Percentiles rank a stretch among this genome's conserved stretches.
These are phyloP conservation scores for Myriosclerotinia scirpicola DNA, from an alignment of 2,329 filamentous ascomycete species.

Conservation along the genomic window DNA sequence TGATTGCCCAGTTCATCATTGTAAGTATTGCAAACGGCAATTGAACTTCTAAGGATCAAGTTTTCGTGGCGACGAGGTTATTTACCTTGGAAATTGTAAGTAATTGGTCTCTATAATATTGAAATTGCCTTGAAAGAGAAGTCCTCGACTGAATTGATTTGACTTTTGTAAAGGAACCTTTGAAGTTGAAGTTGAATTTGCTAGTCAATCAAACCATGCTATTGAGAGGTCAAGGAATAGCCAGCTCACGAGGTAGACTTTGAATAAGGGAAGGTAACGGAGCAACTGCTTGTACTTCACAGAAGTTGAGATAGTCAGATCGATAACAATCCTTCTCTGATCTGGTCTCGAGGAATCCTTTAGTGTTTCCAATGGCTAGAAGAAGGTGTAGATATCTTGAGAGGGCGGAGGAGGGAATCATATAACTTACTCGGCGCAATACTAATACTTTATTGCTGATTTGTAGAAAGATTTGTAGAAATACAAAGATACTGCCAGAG, in stretches of 20 bases:
- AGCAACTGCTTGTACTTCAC: not conserved
- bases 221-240: not conserved
- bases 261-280: not conserved
- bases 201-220: not conserved
- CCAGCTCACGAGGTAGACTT: not conserved
- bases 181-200: not conserved
- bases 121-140: not conserved
- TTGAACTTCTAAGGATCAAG: not conserved
- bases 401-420: not conserved
- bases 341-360: not conserved
- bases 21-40: not conserved
- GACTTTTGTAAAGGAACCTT: not conserved
- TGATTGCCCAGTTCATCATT: conserved; percentile 37
- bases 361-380: not conserved
- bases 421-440: not conserved
- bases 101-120: not conserved
- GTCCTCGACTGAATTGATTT: not conserved
- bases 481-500: not conserved
- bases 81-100: not conserved
- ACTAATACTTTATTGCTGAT: no score
- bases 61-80: not conserved
- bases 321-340: not conserved
- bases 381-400: not conserved
- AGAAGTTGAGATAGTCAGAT: not conserved
- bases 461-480: not conserved